phyloP scores from a whole-genome alignment of 208 protist genomes.

The Angomonas ambiguus region DNA sequence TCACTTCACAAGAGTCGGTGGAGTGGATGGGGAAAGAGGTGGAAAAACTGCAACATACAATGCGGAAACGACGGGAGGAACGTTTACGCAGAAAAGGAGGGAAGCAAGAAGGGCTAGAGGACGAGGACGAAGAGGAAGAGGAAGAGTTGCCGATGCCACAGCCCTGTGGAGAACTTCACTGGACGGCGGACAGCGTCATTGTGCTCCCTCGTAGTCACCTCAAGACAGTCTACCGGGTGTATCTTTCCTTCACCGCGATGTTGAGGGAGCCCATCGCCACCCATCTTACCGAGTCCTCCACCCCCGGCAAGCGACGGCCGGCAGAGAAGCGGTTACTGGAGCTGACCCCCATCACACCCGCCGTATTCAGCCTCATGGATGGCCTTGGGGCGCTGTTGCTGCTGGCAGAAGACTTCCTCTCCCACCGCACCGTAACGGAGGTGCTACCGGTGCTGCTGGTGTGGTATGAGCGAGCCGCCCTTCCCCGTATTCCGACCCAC shows the following conservation, averaged over 20 bases:
- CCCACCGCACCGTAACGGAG: constrained; percentile 64
- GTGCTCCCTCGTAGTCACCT: constrained; percentile 71
- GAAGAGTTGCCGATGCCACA: background rate
- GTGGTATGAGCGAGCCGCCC: constrained; percentile 66
- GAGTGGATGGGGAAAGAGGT: constrained; percentile 31
- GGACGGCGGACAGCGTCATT: constrained; percentile 14
- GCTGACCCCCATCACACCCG: constrained; percentile 40
- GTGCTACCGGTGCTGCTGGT: constrained; percentile 63
- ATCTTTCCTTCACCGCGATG: constrained; percentile 64
- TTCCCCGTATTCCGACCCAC: constrained; percentile 64
- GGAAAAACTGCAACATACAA: constrained; percentile 18
- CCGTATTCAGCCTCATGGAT: constrained; percentile 41
- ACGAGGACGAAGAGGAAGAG: constrained; percentile 16
- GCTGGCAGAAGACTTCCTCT: constrained; percentile 61
- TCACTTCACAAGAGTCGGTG: constrained; percentile 50
- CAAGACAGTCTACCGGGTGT: constrained; percentile 75
- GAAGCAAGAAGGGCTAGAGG: background rate
- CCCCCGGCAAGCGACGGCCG: constrained; percentile 3
- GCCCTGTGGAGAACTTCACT: background rate
- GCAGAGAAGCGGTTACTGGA: constrained; percentile 55
- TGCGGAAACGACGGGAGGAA: constrained; percentile 14
- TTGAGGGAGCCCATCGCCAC: constrained; percentile 68
- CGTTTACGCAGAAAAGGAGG: background rate
- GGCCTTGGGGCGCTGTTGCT: constrained; percentile 54
- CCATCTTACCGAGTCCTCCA: constrained; percentile 22